A percentile compares a stretch with the other conserved stretches of the same genome.
Evolutionary conservation across 176 grass and related monocot species (phyloP).

Genomic region (Aegilops sharonensis): DNA sequence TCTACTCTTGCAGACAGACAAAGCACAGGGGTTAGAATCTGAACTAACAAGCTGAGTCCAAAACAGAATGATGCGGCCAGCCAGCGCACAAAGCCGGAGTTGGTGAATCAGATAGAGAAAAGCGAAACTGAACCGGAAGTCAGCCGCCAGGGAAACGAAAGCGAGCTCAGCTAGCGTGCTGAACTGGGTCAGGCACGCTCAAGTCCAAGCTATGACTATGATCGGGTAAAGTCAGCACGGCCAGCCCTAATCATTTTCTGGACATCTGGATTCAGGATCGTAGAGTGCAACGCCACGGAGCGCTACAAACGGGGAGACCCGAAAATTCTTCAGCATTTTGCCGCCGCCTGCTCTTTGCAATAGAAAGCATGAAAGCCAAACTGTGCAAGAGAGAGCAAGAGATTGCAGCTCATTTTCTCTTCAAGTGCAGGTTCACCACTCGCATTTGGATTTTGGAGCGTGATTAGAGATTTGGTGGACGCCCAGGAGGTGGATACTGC

Average conservation of each 20-base stretch:
- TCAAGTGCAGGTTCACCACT: too few species aligned
- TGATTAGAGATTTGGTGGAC: too few species aligned
- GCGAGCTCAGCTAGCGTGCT: too few species aligned
- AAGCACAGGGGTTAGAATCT: neutral
- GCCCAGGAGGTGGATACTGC: too few species aligned
- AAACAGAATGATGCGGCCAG: neutral
- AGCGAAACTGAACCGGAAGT: neutral
- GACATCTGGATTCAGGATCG: neutral
- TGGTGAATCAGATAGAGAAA: neutral
- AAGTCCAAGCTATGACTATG: neutral
- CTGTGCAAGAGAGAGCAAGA: too few species aligned
- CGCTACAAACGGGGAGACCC: too few species aligned
- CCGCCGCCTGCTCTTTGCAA: too few species aligned
- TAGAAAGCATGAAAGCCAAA: too few species aligned
- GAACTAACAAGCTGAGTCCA: neutral
- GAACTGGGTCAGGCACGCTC: neutral
- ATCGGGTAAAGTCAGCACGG: neutral
- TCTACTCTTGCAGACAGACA: neutral
- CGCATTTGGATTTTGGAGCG: too few species aligned
- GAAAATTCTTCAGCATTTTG: too few species aligned
- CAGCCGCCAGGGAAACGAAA: too few species aligned
- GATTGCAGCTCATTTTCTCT: too few species aligned
- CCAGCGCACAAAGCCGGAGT: neutral
- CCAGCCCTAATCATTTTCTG: neutral
- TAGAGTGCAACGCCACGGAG: neutral